Evolutionary conservation across 2,329 filamentous ascomycete genomes (phyloP).

Genomic region (Colletotrichum zoysiae): DNA sequence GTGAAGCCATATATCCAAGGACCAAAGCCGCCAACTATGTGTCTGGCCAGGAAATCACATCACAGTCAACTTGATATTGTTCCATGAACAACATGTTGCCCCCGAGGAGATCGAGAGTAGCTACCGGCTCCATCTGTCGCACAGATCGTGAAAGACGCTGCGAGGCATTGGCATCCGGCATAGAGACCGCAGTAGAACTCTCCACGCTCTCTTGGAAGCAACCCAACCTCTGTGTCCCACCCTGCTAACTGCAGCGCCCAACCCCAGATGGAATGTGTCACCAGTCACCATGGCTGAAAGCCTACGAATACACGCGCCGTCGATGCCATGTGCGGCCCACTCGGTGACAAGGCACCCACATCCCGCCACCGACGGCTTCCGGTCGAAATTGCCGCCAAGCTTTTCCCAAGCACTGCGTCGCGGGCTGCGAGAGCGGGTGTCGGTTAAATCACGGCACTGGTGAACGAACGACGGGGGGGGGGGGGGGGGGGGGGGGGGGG

Average conservation of each 20-base stretch:
- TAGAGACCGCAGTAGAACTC: not conserved
- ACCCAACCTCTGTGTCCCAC: too few species aligned
- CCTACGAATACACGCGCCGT: too few species aligned
- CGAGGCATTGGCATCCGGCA: not conserved
- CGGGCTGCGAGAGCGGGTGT: slow-evolving; percentile 2
- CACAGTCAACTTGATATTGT: not conserved
- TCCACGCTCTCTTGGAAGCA: not conserved
- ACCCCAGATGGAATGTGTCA: too few species aligned
- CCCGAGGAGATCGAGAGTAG: not conserved
- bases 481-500: too few species aligned
- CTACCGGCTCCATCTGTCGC: slow-evolving; percentile 30
- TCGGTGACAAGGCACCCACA: too few species aligned
- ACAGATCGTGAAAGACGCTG: slow-evolving; percentile 40
- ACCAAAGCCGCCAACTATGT: not conserved
- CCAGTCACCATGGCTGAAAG: too few species aligned
- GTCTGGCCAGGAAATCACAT: not conserved
- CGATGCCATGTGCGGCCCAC: too few species aligned
- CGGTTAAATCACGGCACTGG: not conserved
- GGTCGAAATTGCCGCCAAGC: slow-evolving; percentile 50
- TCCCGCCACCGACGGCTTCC: too few species aligned
- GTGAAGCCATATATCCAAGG: not conserved
- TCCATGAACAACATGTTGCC: not conserved
- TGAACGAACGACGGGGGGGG: not conserved
- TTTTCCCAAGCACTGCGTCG: slow-evolving; percentile 56
- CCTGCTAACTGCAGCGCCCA: too few species aligned